Evolutionary conservation across 116 monocot species (phyloP).

Genomic region (Posidonia oceanica): DNA sequence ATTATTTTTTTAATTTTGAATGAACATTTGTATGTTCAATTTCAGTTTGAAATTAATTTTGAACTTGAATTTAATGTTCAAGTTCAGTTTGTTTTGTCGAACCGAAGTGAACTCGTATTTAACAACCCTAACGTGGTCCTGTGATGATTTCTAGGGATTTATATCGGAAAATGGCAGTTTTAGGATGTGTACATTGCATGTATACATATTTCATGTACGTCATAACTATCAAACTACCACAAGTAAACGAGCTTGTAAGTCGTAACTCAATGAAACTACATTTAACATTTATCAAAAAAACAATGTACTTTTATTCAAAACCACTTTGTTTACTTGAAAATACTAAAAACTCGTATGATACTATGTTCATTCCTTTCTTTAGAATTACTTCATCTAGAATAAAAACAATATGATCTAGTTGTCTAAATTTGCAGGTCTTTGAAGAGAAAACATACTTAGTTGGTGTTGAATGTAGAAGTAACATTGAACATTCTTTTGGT

Average conservation of each 20-base stretch:
- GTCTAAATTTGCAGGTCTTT: slow-evolving; percentile 45
- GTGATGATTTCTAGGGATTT: too few relatives aligned
- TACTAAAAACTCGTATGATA: not conserved
- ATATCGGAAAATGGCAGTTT: too few relatives aligned
- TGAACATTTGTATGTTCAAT: too few relatives aligned
- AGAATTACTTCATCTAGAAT: not conserved
- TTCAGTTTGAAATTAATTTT: too few relatives aligned
- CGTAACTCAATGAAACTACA: not conserved
- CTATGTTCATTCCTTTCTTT: not conserved
- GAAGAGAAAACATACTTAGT: slow-evolving; percentile 87
- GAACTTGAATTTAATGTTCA: too few relatives aligned
- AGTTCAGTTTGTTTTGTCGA: too few relatives aligned
- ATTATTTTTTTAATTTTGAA: too few relatives aligned
- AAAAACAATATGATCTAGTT: not conserved
- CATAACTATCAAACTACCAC: too few relatives aligned
- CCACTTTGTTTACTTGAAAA: not conserved
- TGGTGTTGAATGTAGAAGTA: slow-evolving; percentile 75
- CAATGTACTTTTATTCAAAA: not conserved
- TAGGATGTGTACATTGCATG: too few relatives aligned
- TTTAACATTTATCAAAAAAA: not conserved
- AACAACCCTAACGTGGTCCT: too few relatives aligned
- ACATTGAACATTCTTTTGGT: slow-evolving; percentile 31
- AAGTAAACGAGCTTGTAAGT: not conserved
- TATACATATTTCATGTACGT: too few relatives aligned
- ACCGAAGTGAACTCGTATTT: too few relatives aligned